Percentiles rank a stretch among this genome's conserved stretches.
Conservation (phyloP, 495 filamentous ascomycete genomes). For the Bombardia bombarda region DNA sequence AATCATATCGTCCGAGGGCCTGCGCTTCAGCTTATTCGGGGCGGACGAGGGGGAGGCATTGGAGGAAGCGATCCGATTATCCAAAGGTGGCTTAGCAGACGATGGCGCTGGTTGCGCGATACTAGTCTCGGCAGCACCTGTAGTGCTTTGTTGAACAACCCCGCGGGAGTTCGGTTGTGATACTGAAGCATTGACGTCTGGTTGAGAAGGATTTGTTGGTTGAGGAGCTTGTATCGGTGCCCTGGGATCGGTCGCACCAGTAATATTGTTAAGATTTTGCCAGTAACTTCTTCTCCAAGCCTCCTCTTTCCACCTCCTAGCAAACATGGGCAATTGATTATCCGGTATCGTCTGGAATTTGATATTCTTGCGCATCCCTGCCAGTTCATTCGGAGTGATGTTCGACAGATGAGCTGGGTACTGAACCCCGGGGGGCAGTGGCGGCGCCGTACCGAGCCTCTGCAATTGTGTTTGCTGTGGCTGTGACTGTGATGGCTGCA, state of each 20-base stretch:
- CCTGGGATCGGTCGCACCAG: constrained; percentile 24
- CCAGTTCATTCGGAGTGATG: constrained; percentile 11
- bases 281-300: background rate
- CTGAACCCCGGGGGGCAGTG: background rate
- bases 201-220: background rate
- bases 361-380: constrained; percentile 5
- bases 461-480: background rate
- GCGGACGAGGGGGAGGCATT: background rate
- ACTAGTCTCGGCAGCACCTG: background rate
- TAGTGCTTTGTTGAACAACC: background rate
- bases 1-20: background rate
- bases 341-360: constrained; percentile 21
- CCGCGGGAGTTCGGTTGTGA: too few relatives aligned
- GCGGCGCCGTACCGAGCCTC: background rate
- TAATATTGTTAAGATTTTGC: constrained; percentile 18
- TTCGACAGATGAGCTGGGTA: background rate
- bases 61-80: background rate
- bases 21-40: constrained; percentile 2
- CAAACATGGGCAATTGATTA: background rate
- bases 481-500: constrained; percentile 8
- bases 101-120: background rate
- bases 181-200: too few relatives aligned
- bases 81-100: background rate
- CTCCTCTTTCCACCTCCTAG: background rate
- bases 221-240: constrained; percentile 6